Percentiles rank a stretch among this genome's conserved stretches.
Conservation (phyloP, 192 early-diverging fungal species). For the Lunasporangiospora selenospora region DNA sequence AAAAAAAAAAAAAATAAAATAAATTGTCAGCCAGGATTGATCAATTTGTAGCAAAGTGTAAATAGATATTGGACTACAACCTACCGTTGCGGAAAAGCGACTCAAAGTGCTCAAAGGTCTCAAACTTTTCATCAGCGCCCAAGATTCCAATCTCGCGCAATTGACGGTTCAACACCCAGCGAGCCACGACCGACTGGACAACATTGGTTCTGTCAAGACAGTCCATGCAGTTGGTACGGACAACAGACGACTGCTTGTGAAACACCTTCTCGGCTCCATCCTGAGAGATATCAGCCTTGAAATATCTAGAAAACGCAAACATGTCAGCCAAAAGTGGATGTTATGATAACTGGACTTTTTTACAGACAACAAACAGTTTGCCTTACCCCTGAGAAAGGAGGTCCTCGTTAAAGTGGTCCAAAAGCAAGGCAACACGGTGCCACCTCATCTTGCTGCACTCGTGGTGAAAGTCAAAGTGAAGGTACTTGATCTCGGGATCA, state of each 20-base stretch:
- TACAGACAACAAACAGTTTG: too few species aligned
- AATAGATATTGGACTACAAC: neutral
- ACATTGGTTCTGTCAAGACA: slow-evolving; percentile 99
- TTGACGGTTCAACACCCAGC: slow-evolving; percentile 73
- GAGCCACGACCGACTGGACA: slow-evolving; percentile 91
- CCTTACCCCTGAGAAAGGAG: slow-evolving; percentile 61
- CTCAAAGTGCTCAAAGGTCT: slow-evolving; percentile 71
- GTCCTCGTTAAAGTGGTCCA: slow-evolving; percentile 78
- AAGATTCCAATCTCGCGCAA: slow-evolving; percentile 74
- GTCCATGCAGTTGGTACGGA: slow-evolving; percentile 99
- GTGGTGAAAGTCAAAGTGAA: slow-evolving; percentile 97
- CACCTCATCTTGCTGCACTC: slow-evolving; percentile 97
- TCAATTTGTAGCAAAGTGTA: neutral
- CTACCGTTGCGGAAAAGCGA: slow-evolving; percentile 81
- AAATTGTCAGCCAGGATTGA: neutral
- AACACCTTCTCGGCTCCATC: slow-evolving; percentile 34
- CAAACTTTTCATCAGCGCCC: slow-evolving; percentile 64
- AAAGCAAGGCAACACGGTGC: slow-evolving; percentile 84
- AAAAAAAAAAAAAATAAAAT: neutral
- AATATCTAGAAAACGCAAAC: too few species aligned
- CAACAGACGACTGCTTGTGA: slow-evolving; percentile 75
- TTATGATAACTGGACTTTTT: too few species aligned
- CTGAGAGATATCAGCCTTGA: slow-evolving; percentile 49
- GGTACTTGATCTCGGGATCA: slow-evolving; percentile 70
- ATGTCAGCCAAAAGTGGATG: too few species aligned